Evolutionary conservation across 139 green algal species (phyloP).

Genomic region (Haematococcus lacustris): DNA sequence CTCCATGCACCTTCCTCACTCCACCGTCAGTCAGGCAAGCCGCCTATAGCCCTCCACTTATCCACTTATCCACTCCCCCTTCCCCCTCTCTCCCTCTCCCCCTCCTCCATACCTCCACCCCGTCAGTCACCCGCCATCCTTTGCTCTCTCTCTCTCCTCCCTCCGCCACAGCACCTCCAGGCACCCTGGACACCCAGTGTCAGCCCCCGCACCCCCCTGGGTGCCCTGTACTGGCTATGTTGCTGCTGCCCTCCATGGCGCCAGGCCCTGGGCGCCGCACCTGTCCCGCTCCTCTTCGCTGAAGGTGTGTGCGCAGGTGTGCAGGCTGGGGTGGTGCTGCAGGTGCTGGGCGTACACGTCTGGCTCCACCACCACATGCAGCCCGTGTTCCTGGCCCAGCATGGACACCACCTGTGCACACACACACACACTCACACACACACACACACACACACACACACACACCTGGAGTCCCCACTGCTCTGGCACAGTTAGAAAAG

Average conservation of each 20-base stretch:
- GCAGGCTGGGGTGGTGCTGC: slow-evolving; percentile 3
- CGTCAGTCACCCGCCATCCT: not conserved
- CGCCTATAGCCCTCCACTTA: no score
- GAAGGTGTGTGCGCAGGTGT: slow-evolving; percentile 45
- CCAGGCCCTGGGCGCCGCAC: slow-evolving; percentile 15
- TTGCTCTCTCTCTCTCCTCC: no score
- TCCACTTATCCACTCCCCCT: no score
- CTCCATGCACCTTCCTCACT: no score
- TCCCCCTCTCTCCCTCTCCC: no score
- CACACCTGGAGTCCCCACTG: not conserved
- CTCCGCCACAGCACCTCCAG: not conserved
- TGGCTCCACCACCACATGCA: slow-evolving; percentile 86
- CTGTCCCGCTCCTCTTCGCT: slow-evolving; percentile 27
- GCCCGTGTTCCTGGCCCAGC: slow-evolving; percentile 57
- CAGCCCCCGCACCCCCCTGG: not conserved
- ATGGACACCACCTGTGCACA: slow-evolving; percentile 52
- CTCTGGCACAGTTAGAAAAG: not conserved
- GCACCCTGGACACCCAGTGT: not conserved
- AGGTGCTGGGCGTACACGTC: slow-evolving; percentile 52
- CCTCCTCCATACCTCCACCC: not conserved
- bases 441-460: not conserved
- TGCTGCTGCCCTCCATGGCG: not conserved
- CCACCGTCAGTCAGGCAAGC: no score
- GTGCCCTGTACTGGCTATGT: not conserved
- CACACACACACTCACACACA: not conserved